Evolutionary conservation across 2,329 filamentous ascomycete species (phyloP), one percentile per base, ranked within the genome.

Genomic region (Didymella arachidicola): DNA sequence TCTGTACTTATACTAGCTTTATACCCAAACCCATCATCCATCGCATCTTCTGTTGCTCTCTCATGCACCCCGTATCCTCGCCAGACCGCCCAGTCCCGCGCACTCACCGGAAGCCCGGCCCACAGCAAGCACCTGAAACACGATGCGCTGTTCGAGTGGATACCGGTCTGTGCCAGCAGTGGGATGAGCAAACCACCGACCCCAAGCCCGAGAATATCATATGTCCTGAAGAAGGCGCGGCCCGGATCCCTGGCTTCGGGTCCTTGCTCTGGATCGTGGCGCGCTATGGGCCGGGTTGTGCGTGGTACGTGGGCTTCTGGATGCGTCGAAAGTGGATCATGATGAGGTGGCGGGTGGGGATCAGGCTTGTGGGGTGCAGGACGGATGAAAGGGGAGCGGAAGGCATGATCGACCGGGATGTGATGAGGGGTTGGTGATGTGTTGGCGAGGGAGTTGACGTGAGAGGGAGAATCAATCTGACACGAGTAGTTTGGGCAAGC

Each of bases 31-130:
- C 19, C 39, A 42, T 16, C 39, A 26, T 42, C n/a, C 19, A 39
- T 8, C 36, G 8, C 30, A 14, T 32, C 12, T 10, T 7, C 12
- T 14, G 2, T 14, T 32, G 30, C 12, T 32, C 30, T 32, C 30
- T 30, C n/a, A 19, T 18, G 18, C 18, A 39, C 36, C 36, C 36
- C n/a, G 11, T 7, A 19, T 4, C n/a, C 26, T 26, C 39, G 19
- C 39, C 46, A 22, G 14, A 49, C 11, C 29, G 14, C 29, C 7
- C 22, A 5, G 19, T 11, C 41, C 22, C 29, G 16, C 27, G 32
- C 52, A 25, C 52, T 48, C 52, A 55, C 52, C 52, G 52, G 52
- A 53, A 54, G 22, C 27, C 43, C 44, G 3, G 10, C 44, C 52
- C 44, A 42, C 52, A 34, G 32, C 32, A 38, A 38, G 36, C n/a